Evolutionary conservation across 2,329 filamentous ascomycete species (phyloP), one percentile per base, ranked within the genome.

Genomic region (Pseudogymnoascus sp.): DNA sequence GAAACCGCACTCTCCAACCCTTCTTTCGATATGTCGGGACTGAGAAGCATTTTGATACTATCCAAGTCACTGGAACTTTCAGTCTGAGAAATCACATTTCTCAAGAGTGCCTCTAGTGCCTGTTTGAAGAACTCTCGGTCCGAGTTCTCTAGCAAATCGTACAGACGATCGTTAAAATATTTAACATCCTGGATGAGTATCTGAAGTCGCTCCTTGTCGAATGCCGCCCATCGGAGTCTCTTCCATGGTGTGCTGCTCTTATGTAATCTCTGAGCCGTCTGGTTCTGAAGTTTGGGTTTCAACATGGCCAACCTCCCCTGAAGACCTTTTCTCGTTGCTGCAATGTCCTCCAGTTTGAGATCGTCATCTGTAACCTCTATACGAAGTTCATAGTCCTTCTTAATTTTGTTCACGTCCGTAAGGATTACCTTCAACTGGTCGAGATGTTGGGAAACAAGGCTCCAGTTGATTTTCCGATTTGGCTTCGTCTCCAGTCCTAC

Each of bases 161-260:
- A 66, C 16, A 71, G 41, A 21, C 63, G 64, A 25, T 65, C 62
- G 16, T 69, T 60, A 11, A 69, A 65, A 48, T 62, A 31, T 14
- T 65, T 51, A 28, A 70, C 67, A 28, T 68, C 67, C 11, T 62
- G 51, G 14, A 71, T 37, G 11, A 70, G 60, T 10, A 60, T 48
- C 31, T 64, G 45, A 23, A 68, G 60, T 7, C 65, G 66, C 11
- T 63, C 65, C 54, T 68, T 71, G 34, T 70, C 68, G 2, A 68
- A 62, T 19, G 68, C 64, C 10, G 68, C 68, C 69, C 69, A 71
- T 57, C 66, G 65, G 10, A 71, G 63, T 45, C 68, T 66, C 60
- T 65, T 69, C 34, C 57, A 45, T 14, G 65, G 34, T 39, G 19
- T 65, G 34, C 45, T 69, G 41, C 67, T 65, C 16, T 68, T 61